Evolutionary conservation across 495 filamentous ascomycete genomes (phyloP).

Genomic region (Lindgomyces ingoldianus): DNA sequence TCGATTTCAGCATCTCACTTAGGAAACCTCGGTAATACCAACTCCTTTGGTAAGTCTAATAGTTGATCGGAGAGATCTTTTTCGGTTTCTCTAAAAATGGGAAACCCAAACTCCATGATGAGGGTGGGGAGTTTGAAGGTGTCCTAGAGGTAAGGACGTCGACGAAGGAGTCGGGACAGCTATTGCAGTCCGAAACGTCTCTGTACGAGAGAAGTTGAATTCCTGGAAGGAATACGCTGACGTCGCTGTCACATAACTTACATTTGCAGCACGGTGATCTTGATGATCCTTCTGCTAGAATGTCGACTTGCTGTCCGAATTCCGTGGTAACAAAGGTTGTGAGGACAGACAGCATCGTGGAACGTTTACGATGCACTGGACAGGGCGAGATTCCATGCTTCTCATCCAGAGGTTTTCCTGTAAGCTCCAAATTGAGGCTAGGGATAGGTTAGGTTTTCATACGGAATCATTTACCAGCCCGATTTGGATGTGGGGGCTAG

Average conservation of each 20-base stretch:
- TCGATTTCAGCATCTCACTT: conserved; percentile 50
- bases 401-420: too few species aligned
- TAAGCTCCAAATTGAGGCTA: too few species aligned
- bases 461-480: too few species aligned
- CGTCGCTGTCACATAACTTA: neutral
- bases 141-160: neutral
- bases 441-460: too few species aligned
- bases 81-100: conserved; percentile 43
- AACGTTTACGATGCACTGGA: neutral
- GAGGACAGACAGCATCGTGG: neutral
- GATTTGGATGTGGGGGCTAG: too few species aligned
- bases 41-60: conserved; percentile 48
- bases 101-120: conserved; percentile 50
- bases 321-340: neutral
- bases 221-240: neutral
- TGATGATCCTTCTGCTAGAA: neutral
- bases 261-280: neutral
- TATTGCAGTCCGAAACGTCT: neutral
- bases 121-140: neutral
- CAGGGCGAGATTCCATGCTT: too few species aligned
- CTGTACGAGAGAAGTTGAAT: neutral
- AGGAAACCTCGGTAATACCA: conserved; percentile 50
- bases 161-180: neutral
- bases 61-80: conserved; percentile 44
- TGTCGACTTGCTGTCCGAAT: neutral